Conservation (phyloP, 768 basidiomycete species). For the Agrocybe pediades region DNA sequence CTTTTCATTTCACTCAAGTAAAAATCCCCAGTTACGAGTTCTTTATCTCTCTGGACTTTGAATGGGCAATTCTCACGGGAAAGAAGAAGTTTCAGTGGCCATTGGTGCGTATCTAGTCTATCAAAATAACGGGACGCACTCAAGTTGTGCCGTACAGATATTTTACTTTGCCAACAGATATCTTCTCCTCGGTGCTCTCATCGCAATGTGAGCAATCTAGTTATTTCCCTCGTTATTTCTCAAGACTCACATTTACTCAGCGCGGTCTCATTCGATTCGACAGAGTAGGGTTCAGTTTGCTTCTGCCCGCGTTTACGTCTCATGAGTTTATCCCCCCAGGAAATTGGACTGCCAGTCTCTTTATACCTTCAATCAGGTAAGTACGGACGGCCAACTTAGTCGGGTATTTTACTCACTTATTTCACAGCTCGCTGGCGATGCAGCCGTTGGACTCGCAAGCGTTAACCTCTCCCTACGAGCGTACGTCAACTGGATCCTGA, state of each 20-base stretch:
- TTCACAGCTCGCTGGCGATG: slow-evolving; percentile 33
- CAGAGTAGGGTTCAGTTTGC: slow-evolving; percentile 25
- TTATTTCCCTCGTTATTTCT: slow-evolving; percentile 11
- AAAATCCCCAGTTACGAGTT: slow-evolving; percentile 56
- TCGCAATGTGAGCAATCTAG: slow-evolving; percentile 59
- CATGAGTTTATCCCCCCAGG: slow-evolving; percentile 21
- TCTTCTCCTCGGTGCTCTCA: slow-evolving; percentile 60
- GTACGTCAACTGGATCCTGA: slow-evolving; percentile 30
- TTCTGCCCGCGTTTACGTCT: not conserved
- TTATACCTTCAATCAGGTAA: slow-evolving; percentile 64
- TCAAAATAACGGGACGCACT: not conserved
- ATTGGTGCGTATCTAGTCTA: slow-evolving; percentile 43
- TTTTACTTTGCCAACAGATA: slow-evolving; percentile 75
- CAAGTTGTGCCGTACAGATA: slow-evolving; percentile 32
- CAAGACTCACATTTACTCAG: slow-evolving; percentile 29
- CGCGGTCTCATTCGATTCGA: slow-evolving; percentile 51
- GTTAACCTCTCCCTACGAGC: slow-evolving; percentile 63
- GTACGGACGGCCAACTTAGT: not conserved
- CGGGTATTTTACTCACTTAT: not conserved
- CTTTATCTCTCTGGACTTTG: slow-evolving; percentile 61
- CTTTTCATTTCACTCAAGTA: not conserved
- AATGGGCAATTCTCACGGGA: slow-evolving; percentile 60
- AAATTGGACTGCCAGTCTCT: slow-evolving; percentile 62
- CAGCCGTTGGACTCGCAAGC: slow-evolving; percentile 58
- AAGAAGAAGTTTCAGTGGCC: slow-evolving; percentile 67